phyloP scores from a whole-genome alignment of 768 basidiomycete species.

The Panaeolus papilionaceus region DNA sequence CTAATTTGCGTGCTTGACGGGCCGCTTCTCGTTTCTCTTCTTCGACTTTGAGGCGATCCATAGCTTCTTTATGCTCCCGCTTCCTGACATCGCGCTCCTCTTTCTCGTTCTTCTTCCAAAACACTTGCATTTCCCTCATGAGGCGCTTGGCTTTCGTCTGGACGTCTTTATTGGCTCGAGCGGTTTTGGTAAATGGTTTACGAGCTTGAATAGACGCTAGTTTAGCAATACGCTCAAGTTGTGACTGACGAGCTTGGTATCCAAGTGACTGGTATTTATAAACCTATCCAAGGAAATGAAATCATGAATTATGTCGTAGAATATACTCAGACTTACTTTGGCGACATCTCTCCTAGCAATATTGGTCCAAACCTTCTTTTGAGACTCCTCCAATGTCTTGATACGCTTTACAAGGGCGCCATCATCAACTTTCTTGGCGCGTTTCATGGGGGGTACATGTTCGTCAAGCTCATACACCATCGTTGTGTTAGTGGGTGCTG shows the following conservation, averaged over 20 bases:
- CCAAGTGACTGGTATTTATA: conserved; percentile 79
- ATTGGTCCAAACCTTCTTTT: conserved; percentile 89
- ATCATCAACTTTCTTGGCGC: conserved; percentile 81
- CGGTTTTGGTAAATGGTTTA: conserved; percentile 73
- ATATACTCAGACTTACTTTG: conserved; percentile 55
- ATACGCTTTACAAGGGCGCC: conserved; percentile 74
- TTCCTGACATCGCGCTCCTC: conserved; percentile 93
- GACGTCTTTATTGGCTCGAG: conserved; percentile 81
- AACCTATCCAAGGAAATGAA: conserved; percentile 51
- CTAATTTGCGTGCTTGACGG: conserved; percentile 93
- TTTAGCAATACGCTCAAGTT: conserved; percentile 78
- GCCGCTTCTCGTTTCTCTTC: conserved; percentile 95
- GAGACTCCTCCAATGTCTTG: conserved; percentile 80
- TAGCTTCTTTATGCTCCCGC: conserved; percentile 93
- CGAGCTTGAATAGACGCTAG: conserved; percentile 80
- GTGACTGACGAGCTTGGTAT: conserved; percentile 68
- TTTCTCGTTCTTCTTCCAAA: conserved; percentile 98
- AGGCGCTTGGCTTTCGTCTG: conserved; percentile 87
- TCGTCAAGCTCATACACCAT: conserved; percentile 79
- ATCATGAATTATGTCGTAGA: background rate
- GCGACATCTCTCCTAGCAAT: conserved; percentile 86
- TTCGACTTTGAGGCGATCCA: conserved; percentile 85
- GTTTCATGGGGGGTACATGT: conserved; percentile 70
- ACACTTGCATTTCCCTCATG: conserved; percentile 95
- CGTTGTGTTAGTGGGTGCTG: conserved; percentile 59